These are phyloP conservation scores for Solanum piurae DNA, from an alignment of 257 asterid species.

Conservation along the genomic window DNA sequence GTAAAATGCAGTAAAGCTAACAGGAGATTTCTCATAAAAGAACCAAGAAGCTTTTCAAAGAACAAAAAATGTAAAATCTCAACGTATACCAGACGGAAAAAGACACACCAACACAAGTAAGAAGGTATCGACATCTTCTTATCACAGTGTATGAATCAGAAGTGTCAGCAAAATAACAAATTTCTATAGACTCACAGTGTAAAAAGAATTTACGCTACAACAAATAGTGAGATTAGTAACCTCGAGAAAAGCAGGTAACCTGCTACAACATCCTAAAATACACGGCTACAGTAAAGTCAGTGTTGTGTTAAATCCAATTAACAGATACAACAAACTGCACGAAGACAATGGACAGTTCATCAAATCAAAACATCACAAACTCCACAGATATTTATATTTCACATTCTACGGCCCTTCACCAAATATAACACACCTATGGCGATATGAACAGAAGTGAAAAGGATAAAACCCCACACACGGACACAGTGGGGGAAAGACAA, in stretches of 20 bases:
- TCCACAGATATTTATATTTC: neutral
- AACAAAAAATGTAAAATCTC: neutral
- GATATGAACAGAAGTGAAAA: neutral
- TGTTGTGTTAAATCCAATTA: neutral
- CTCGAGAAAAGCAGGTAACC: neutral
- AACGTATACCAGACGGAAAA: neutral
- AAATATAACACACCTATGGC: neutral
- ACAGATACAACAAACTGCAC: neutral
- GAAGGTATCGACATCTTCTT: neutral
- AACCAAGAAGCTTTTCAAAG: neutral
- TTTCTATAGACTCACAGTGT: neutral
- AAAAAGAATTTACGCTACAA: neutral
- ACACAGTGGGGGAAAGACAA: neutral
- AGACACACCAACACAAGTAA: neutral
- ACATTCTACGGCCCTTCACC: neutral
- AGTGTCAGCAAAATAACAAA: neutral
- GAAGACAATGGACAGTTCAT: neutral
- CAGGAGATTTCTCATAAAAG: neutral
- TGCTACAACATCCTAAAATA: neutral
- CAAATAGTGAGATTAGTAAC: neutral
- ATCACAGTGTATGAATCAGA: neutral
- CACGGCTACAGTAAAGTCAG: neutral
- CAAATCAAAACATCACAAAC: neutral
- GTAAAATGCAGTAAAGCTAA: neutral
- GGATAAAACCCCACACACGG: neutral